Percentiles rank a stretch among this genome's conserved stretches.
These are phyloP conservation scores for Globisporangium polare DNA, from an alignment of 352 stramenopile species.

Conservation along the genomic window DNA sequence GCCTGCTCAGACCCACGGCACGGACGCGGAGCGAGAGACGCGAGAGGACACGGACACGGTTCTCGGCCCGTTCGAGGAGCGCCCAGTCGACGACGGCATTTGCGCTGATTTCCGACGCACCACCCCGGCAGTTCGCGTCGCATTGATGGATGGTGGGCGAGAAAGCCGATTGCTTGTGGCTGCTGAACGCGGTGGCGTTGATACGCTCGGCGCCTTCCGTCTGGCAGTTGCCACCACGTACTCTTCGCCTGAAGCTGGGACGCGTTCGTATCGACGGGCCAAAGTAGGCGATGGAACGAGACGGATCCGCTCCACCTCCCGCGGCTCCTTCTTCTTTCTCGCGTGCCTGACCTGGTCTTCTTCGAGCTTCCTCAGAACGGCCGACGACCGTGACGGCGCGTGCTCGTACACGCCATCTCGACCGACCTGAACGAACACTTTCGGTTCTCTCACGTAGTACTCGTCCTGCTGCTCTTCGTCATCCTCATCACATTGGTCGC, in stretches of 20 bases:
- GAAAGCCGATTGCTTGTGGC: not conserved
- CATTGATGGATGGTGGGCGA: constrained; percentile 8
- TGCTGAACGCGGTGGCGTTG: constrained; percentile 2
- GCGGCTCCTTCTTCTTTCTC: constrained; percentile 20
- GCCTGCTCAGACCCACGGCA: constrained; percentile 14
- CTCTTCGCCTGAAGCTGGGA: constrained; percentile 25
- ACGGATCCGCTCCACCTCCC: constrained; percentile 46
- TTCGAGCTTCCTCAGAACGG: constrained; percentile 33
- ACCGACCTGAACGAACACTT: constrained; percentile 46
- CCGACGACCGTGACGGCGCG: constrained; percentile 22
- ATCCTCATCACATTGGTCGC: constrained; percentile 14
- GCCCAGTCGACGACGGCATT: not conserved
- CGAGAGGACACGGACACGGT: constrained; percentile 6
- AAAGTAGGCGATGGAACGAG: constrained; percentile 43
- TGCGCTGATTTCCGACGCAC: not conserved
- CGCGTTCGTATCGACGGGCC: constrained; percentile 39
- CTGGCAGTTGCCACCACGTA: not conserved
- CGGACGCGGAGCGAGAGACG: constrained; percentile 7
- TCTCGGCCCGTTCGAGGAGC: not conserved
- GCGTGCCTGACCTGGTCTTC: constrained; percentile 23
- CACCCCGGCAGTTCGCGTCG: not conserved
- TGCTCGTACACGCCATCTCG: constrained; percentile 37
- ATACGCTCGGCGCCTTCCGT: constrained; percentile 34
- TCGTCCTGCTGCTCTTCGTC: constrained; percentile 23
- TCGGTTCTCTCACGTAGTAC: constrained; percentile 29